Base-by-base conservation (phyloP, 169 alveolate species). In the Plasmodium malariae region DNA sequence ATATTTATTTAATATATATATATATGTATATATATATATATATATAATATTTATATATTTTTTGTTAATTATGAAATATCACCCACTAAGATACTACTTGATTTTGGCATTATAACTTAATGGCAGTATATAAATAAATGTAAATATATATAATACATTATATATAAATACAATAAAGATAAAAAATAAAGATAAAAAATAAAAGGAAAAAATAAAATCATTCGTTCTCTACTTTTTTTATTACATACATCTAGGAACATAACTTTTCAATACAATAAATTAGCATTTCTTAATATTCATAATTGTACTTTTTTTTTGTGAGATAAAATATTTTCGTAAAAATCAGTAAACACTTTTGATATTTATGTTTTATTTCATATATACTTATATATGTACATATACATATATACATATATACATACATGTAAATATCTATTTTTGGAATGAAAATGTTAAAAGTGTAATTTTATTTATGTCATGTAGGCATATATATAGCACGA, bases 1-100 rank as follows among this genome's bases (percentile, higher is more conserved):
- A 12, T 24, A 34, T 34, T n/a, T 36, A 69, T 70, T 28, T 68
- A 32, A 4, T 65, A 30, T 57, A 67, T 40, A 57, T 67, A 40
- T 11, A 67, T 17, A 67, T 70, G 30, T n/a, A 34, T 26, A 11
- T 54, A 19, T 70, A 32, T 70, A 19, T 43, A 19, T 70, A n/a
- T n/a, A n/a, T n/a, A n/a, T n/a, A n/a, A n/a, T n/a, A n/a, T n/a
- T n/a, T n/a, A n/a, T n/a, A n/a, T n/a, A n/a, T n/a, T n/a, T n/a
- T n/a, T n/a, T n/a, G n/a, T n/a, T n/a, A n/a, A n/a, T n/a, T n/a
- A n/a, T n/a, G n/a, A n/a, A n/a, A n/a, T n/a, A n/a, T n/a, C n/a
- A n/a, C n/a, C n/a, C n/a, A n/a, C n/a, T n/a, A n/a, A n/a, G n/a
- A n/a, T n/a, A n/a, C n/a, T n/a, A n/a, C n/a, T n/a, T n/a, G n/a